phyloP scores from a whole-genome alignment of 371 early-diverging fungal genomes.

The Sporodiniella umbellata region DNA sequence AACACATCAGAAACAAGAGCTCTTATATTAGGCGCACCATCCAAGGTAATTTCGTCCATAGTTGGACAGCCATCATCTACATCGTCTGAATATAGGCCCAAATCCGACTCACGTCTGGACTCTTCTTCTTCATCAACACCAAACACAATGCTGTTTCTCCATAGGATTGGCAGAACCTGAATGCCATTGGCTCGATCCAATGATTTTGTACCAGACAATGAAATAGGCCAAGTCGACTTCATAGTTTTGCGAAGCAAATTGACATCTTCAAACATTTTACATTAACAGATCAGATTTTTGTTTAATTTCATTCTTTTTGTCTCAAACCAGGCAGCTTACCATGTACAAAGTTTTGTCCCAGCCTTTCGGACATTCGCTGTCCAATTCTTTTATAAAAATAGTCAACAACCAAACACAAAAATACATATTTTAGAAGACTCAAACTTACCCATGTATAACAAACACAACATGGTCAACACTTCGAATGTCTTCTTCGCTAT shows the following conservation, averaged over 20 bases:
- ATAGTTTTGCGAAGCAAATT: slow-evolving; percentile 71
- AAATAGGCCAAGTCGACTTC: slow-evolving; percentile 51
- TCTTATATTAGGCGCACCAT: slow-evolving; percentile 80
- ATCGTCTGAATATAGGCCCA: slow-evolving; percentile 40
- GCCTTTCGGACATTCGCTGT: slow-evolving; percentile 75
- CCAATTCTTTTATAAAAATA: slow-evolving; percentile 57
- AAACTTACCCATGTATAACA: slow-evolving; percentile 76
- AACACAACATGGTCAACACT: slow-evolving; percentile 73
- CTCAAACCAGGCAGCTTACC: too few relatives aligned
- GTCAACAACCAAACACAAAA: background rate
- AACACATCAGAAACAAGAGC: slow-evolving; percentile 80
- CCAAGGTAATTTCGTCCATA: slow-evolving; percentile 75
- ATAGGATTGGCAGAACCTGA: slow-evolving; percentile 81
- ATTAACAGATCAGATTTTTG: too few relatives aligned
- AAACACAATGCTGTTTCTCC: slow-evolving; percentile 79
- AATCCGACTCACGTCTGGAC: slow-evolving; percentile 42
- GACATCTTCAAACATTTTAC: slow-evolving; percentile 49
- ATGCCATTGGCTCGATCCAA: slow-evolving; percentile 55
- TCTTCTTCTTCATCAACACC: slow-evolving; percentile 56
- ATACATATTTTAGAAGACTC: background rate
- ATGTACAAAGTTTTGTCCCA: slow-evolving; percentile 75
- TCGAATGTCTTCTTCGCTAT: slow-evolving; percentile 59
- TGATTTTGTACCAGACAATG: slow-evolving; percentile 22
- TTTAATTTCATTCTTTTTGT: too few relatives aligned
- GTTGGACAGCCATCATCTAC: slow-evolving; percentile 64